phyloP scores from a whole-genome alignment of 805 yeast genomes.

The Clavispora phyllophila region DNA sequence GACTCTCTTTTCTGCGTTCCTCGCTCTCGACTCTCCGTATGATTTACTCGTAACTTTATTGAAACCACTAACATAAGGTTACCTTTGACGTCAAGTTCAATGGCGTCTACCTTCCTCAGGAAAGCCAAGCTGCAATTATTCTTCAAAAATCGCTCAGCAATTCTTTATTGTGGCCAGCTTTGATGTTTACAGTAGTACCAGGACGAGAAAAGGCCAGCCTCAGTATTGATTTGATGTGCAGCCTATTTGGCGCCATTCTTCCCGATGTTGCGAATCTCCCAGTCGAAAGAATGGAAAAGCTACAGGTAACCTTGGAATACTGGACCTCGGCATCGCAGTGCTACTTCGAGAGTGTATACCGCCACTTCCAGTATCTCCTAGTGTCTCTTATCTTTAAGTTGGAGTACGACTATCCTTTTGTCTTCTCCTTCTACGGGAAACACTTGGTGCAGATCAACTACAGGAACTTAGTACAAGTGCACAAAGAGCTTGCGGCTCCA shows the following conservation, averaged over 20 bases:
- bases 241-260: slow-evolving; percentile 8
- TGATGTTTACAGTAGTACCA: neutral
- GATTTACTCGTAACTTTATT: neutral
- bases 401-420: slow-evolving; percentile 25
- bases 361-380: slow-evolving; percentile 19
- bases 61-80: slow-evolving; percentile 5
- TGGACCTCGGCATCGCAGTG: slow-evolving; percentile 6
- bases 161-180: slow-evolving; percentile 1
- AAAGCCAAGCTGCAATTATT: slow-evolving; percentile 5
- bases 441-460: slow-evolving; percentile 19
- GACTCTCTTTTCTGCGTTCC: neutral
- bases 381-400: slow-evolving; percentile 21
- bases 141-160: slow-evolving; percentile 5
- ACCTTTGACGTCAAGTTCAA: slow-evolving; percentile 7
- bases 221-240: slow-evolving; percentile 3
- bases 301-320: slow-evolving; percentile 6
- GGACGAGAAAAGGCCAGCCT: neutral
- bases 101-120: slow-evolving; percentile 6
- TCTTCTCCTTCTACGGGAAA: slow-evolving; percentile 28
- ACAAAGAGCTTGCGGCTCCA: slow-evolving; percentile 3
- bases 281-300: slow-evolving; percentile 7
- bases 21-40: neutral
- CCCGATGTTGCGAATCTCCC: slow-evolving; percentile 8
- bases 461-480: slow-evolving; percentile 4
- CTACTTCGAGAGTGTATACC: slow-evolving; percentile 6